phyloP scores from a whole-genome alignment of 371 early-diverging fungal species.

The Aphelidium insulamus region DNA sequence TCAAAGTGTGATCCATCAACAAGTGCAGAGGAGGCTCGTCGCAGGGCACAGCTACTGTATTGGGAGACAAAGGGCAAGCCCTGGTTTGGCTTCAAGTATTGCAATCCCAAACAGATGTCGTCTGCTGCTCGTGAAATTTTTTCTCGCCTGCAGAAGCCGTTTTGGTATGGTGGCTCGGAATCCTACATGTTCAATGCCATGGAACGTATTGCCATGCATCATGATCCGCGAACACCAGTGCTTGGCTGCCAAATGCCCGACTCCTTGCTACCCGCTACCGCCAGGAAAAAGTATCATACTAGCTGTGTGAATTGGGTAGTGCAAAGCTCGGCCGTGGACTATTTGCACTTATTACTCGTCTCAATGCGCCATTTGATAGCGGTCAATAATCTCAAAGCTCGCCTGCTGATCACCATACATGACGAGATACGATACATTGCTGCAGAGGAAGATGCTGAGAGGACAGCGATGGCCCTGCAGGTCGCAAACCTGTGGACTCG shows the following conservation, averaged over 20 bases:
- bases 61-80: conserved; percentile 68
- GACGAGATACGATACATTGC: conserved; percentile 86
- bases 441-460: conserved; percentile 39
- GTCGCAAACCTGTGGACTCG: conserved; percentile 85
- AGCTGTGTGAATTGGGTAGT: conserved; percentile 93
- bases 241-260: conserved; percentile 72
- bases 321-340: conserved; percentile 97
- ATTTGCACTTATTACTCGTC: conserved; percentile 77
- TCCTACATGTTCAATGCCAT: conserved; percentile 83
- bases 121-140: too few species aligned
- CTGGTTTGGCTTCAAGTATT: too few species aligned
- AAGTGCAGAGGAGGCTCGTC: conserved; percentile 30
- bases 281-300: conserved; percentile 45
- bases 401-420: conserved; percentile 85
- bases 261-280: conserved; percentile 40
- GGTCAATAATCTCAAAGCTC: conserved; percentile 46
- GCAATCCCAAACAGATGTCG: not conserved
- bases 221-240: conserved; percentile 65
- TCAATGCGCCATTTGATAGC: conserved; percentile 66
- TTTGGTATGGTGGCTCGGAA: conserved; percentile 87
- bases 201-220: conserved; percentile 50
- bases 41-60: conserved; percentile 46
- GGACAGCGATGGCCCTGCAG: conserved; percentile 72
- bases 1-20: conserved; percentile 56
- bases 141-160: conserved; percentile 13